Evolutionary conservation across 495 filamentous ascomycete species (phyloP), one percentile per base, ranked within the genome.

Genomic region (Evernia prunastri): DNA sequence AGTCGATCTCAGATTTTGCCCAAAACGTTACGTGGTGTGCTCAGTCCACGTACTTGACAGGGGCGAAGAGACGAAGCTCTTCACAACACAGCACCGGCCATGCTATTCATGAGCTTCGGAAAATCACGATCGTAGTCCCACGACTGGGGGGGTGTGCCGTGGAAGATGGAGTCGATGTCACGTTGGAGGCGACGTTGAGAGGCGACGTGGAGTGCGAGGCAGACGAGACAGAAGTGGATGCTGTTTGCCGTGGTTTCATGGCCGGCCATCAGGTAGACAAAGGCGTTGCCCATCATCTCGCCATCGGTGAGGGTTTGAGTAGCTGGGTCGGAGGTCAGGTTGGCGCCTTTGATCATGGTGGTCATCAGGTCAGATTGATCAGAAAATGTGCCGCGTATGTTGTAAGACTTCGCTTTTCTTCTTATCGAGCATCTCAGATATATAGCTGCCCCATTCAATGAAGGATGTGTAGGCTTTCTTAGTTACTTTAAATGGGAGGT

Each of bases 231-330:
- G 69, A 85, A 88, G 69, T 89, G 85, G 13, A 88, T 72, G 2
- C 79, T 78, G 72, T 88, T 88, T 56, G 87, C 86, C 6, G 86
- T 84, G 1, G 88, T 88, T 70, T 90, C 88, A 71, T 91, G 88
- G 27, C 88, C 88, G 1, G 88, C 87, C 18, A 90, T 75, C 47
- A 85, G 81, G 71, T 88, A 85, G 68, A 89, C 81, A 72, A 89
- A 91, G 15, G 86, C 82, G 68, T 91, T 88, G 37, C 84, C 86
- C 31, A 88, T 76, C 66, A 91, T 85, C 56, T 89, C 87, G 20
- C 75, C 73, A 66, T 86, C 80, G 6, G 72, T 72, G 15, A 87
- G 68, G 36, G 75, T 60, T 58, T 74, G 74, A 37, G 7, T 65
- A n/a, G 58, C 15, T n/a, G 63, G 43, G 42, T 73, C 68, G 31